Percentiles rank a stretch among this genome's conserved stretches.
Evolutionary conservation across 129 eudicot genomes (phyloP).

Genomic region (Cynara cardunculus): DNA sequence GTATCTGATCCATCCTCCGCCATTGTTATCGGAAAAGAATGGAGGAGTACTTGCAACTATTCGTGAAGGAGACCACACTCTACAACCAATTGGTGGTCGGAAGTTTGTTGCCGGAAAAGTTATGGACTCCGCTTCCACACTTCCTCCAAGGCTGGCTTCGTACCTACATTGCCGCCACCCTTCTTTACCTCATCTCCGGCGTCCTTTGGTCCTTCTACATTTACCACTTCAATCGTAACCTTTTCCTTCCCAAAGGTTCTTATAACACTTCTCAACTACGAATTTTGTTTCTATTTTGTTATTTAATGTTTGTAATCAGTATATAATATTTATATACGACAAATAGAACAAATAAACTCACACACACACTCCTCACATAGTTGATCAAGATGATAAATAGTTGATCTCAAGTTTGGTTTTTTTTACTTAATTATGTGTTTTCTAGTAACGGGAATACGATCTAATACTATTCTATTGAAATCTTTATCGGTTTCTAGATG

Average conservation of each 20-base stretch:
- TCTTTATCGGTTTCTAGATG: slow-evolving; percentile 40
- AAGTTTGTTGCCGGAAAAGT: slow-evolving; percentile 16
- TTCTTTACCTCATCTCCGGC: slow-evolving; percentile 18
- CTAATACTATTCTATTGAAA: background rate
- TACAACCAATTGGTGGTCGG: slow-evolving; percentile 25
- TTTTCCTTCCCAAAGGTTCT: slow-evolving; percentile 17
- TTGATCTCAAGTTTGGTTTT: background rate
- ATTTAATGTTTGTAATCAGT: no score
- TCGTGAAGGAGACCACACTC: slow-evolving; percentile 8
- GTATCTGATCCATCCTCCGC: background rate
- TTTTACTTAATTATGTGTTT: background rate
- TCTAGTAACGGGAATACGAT: background rate
- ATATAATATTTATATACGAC: no score
- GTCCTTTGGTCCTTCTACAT: slow-evolving; percentile 19
- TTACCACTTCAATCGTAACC: slow-evolving; percentile 18
- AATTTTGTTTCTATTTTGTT: no score
- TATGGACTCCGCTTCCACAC: slow-evolving; percentile 27
- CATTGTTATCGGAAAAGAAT: background rate
- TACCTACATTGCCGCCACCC: slow-evolving; percentile 21
- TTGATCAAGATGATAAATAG: no score
- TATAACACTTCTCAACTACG: no score
- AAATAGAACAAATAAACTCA: no score
- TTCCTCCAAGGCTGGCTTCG: slow-evolving; percentile 19
- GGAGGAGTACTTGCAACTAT: background rate
- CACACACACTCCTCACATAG: no score